phyloP scores from a whole-genome alignment of 2,329 filamentous ascomycete species.

The Penicillium aurantiogriseum region DNA sequence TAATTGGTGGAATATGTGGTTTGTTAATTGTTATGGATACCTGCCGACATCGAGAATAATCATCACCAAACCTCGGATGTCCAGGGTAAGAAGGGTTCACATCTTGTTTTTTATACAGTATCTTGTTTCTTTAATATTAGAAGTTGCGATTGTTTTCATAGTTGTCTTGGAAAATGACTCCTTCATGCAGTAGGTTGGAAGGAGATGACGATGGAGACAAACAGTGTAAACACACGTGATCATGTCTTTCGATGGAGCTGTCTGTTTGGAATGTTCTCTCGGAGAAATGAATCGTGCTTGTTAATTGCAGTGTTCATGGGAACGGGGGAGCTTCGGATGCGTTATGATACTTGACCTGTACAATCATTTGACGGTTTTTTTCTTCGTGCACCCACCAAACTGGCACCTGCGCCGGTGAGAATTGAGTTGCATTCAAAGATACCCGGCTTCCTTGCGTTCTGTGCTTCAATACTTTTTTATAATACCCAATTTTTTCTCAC shows the following conservation, averaged over 20 bases:
- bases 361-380: background rate
- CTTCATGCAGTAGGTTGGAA: background rate
- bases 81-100: background rate
- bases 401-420: constrained; percentile 1
- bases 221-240: constrained; percentile 35
- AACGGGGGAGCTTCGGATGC: constrained; percentile 6
- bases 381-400: background rate
- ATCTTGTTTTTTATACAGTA: background rate
- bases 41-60: background rate
- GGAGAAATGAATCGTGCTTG: background rate
- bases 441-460: constrained; percentile 3
- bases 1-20: background rate
- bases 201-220: constrained; percentile 23
- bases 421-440: constrained; percentile 11
- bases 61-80: background rate
- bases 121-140: background rate
- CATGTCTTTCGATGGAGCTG: constrained; percentile 11
- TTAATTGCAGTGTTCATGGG: constrained; percentile 6
- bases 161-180: background rate
- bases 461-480: constrained; percentile 4
- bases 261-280: background rate
- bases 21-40: background rate
- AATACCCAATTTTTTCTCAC: constrained; percentile 3
- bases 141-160: background rate
- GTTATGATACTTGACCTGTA: background rate